These are phyloP conservation scores for Chlorociboria aeruginascens DNA, from an alignment of 495 filamentous ascomycete genomes.

Conservation along the genomic window DNA sequence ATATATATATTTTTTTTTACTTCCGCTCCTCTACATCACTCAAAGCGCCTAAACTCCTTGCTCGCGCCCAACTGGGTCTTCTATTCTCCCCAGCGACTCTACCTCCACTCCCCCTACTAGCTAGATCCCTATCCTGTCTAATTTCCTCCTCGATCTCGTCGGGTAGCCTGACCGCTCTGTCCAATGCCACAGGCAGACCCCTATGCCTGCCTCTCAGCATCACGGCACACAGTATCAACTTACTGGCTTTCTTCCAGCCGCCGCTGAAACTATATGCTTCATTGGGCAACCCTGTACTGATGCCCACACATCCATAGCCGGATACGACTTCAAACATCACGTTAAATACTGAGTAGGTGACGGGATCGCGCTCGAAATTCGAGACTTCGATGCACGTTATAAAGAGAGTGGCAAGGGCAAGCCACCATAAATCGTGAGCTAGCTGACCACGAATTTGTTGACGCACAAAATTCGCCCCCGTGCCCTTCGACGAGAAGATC, in stretches of 20 bases:
- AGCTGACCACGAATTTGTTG: constrained; percentile 70
- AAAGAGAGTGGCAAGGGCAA: constrained; percentile 59
- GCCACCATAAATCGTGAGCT: constrained; percentile 80
- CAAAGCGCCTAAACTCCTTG: too few relatives aligned
- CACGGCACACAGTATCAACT: constrained; percentile 65
- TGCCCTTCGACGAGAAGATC: constrained; percentile 10
- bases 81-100: too few relatives aligned
- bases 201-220: constrained; percentile 71
- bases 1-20: too few relatives aligned
- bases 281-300: constrained; percentile 58
- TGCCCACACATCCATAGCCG: constrained; percentile 78
- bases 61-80: too few relatives aligned
- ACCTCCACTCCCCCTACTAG: too few relatives aligned
- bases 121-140: constrained; percentile 3
- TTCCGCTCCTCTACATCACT: too few relatives aligned
- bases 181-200: constrained; percentile 70
- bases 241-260: constrained; percentile 56
- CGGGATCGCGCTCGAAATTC: constrained; percentile 52
- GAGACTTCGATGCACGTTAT: constrained; percentile 63
- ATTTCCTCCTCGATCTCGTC: constrained; percentile 31
- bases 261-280: constrained; percentile 63
- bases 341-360: constrained; percentile 69
- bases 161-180: constrained; percentile 65
- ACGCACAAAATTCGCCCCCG: constrained; percentile 28
- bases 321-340: constrained; percentile 76